phyloP scores from a whole-genome alignment of 2,329 filamentous ascomycete genomes.

The Monosporascus sp. region DNA sequence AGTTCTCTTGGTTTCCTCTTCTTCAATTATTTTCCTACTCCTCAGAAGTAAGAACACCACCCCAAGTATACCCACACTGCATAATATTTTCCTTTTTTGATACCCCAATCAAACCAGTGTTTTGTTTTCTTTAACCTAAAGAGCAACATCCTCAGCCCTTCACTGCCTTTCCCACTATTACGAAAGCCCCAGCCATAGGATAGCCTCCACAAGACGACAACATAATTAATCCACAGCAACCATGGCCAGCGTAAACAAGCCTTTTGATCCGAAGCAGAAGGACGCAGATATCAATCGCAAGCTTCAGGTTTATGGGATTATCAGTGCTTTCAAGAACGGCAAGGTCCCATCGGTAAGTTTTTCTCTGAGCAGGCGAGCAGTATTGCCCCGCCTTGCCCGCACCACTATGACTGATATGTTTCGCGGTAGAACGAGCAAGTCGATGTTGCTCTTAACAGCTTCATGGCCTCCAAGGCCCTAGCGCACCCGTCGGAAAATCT shows the following conservation, averaged over 20 bases:
- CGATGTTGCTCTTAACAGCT: constrained; percentile 88
- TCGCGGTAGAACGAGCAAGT: constrained; percentile 77
- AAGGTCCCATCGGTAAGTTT: constrained; percentile 79
- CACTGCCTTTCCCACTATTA: too few species aligned
- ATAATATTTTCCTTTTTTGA: not conserved
- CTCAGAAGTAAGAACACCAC: not conserved
- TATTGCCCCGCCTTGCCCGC: too few species aligned
- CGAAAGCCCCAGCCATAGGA: not conserved
- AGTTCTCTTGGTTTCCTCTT: not conserved
- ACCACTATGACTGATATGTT: constrained; percentile 6
- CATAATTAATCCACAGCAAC: constrained; percentile 8
- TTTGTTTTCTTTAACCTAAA: not conserved
- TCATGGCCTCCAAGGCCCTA: constrained; percentile 66
- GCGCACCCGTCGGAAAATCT: constrained; percentile 68
- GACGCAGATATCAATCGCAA: constrained; percentile 88
- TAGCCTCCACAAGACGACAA: constrained; percentile 1
- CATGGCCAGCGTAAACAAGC: constrained; percentile 59
- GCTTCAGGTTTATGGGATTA: constrained; percentile 90
- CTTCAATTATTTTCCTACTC: not conserved
- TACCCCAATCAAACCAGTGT: not conserved
- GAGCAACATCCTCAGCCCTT: too few species aligned
- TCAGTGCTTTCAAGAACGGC: constrained; percentile 75
- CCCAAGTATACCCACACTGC: not conserved
- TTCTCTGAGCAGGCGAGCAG: not conserved
- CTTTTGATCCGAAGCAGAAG: constrained; percentile 68